A percentile compares a stretch with the other conserved stretches of the same genome.
phyloP scores from a whole-genome alignment of 2,329 filamentous ascomycete species.

The Tolypocladium tundrense region DNA sequence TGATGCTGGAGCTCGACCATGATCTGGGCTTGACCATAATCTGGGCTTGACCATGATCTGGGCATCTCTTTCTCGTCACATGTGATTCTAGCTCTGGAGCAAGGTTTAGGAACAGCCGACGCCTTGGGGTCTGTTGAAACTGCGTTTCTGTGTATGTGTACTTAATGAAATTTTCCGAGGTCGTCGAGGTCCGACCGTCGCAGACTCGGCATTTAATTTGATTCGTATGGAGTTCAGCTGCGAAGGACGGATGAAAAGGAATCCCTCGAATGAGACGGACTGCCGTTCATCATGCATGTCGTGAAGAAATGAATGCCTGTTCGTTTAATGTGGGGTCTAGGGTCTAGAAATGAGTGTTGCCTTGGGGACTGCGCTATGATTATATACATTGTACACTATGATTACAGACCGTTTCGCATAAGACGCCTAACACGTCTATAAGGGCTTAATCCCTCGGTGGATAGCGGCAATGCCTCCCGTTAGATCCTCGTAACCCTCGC shows the following conservation, averaged over 20 bases:
- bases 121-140: slow-evolving; percentile 3
- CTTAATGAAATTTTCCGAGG: slow-evolving; percentile 24
- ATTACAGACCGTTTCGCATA: neutral
- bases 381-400: slow-evolving; percentile 9
- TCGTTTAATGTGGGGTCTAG: neutral
- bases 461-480: slow-evolving; percentile 91
- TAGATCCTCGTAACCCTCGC: slow-evolving; percentile 77
- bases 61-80: slow-evolving; percentile 5
- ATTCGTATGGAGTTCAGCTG: slow-evolving; percentile 21
- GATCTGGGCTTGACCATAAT: neutral
- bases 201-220: slow-evolving; percentile 19
- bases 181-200: slow-evolving; percentile 14
- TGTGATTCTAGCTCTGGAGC: slow-evolving; percentile 11
- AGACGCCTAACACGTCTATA: slow-evolving; percentile 15
- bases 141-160: slow-evolving; percentile 20
- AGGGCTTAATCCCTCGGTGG: slow-evolving; percentile 88
- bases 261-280: neutral
- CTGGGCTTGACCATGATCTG: neutral
- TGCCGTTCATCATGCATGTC: neutral
- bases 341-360: neutral
- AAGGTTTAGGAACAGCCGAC: slow-evolving; percentile 7
- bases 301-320: neutral
- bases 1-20: neutral
- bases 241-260: neutral
- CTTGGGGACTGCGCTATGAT: neutral